phyloP scores from a whole-genome alignment of 2,329 filamentous ascomycete genomes.

The Xylaria sp. region DNA sequence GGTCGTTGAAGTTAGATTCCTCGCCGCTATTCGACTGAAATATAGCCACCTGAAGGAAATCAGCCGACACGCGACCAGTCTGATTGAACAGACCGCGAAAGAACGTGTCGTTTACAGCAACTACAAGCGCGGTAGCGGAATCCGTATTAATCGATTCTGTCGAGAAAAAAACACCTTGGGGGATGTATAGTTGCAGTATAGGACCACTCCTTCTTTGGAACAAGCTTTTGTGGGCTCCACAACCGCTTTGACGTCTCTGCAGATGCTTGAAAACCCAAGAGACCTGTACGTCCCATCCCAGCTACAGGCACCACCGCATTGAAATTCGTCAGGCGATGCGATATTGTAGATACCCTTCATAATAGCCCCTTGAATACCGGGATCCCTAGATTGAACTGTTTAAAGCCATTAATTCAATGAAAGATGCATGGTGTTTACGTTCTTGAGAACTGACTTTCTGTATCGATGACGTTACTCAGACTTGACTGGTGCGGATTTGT shows the following conservation, averaged over 20 bases:
- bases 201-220: background rate
- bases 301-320: conserved; percentile 18
- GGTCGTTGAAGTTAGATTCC: conserved; percentile 7
- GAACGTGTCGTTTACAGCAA: conserved; percentile 18
- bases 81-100: background rate
- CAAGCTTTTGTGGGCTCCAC: conserved; percentile 16
- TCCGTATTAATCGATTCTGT: conserved; percentile 11
- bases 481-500: conserved; percentile 11
- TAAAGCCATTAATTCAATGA: background rate
- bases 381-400: conserved; percentile 13
- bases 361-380: conserved; percentile 23
- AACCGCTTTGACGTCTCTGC: conserved; percentile 16
- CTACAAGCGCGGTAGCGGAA: conserved; percentile 17
- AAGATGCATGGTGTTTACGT: background rate
- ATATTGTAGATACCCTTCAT: conserved; percentile 23
- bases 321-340: conserved; percentile 18
- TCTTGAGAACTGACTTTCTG: conserved; percentile 1
- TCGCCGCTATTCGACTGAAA: conserved; percentile 14
- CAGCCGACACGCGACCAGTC: background rate
- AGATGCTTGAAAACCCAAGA: conserved; percentile 20
- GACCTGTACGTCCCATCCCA: conserved; percentile 21
- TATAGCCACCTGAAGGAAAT: conserved; percentile 19
- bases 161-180: conserved; percentile 9
- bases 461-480: background rate
- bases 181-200: conserved; percentile 23